Evolutionary conservation across 2,329 filamentous ascomycete genomes (phyloP), one percentile per base, ranked within the genome.

Genomic region (Ceratocystiopsis sp.): DNA sequence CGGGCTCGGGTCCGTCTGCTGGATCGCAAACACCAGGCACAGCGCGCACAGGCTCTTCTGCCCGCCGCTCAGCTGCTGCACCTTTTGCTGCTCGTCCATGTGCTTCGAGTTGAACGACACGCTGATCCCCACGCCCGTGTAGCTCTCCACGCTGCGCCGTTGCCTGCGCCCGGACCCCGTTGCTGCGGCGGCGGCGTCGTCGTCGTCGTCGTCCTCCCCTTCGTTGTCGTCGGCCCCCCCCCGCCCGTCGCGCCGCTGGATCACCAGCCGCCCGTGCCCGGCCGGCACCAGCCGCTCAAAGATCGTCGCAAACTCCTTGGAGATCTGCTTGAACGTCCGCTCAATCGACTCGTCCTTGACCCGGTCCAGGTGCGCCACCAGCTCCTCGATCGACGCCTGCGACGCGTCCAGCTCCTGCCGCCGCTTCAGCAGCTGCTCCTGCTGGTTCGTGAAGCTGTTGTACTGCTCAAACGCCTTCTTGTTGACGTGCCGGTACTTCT

Each of bases 381-480:
- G 77, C 52, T 93, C 85, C 56, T 93, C 80, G 52, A 98, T 98
- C 1, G 84, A 89, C 34, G 69, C 71, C 52, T 93, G 85, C 3
- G 84, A 89, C 14, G 77, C 78, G 53, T 94, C 85, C 12, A 98
- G 75, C 58, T 96, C 91, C 53, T 80, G 75, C 41, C 89, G 77
- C 51, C 91, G 81, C 55, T 83, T 81, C 41, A 83, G 82, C 16
- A 98, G 69, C 18, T 81, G 80, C 48, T 94, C 87, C 45, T 93
- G 81, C 61, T 95, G 85, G 41, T 79, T 82, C 9, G 89, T 95
- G 59, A 96, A 98, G 63, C 80, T 93, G 64, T 89, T 93, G 66
- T 96, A 98, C 60, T 98, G 91, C 62, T 98, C 93, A 57, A 96
- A 94, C 0, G 91, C 91, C 64, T 98, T 96, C 66, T 96, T 98